phyloP scores from a whole-genome alignment of 2,329 filamentous ascomycete species.

The Phialocephala sp. region DNA sequence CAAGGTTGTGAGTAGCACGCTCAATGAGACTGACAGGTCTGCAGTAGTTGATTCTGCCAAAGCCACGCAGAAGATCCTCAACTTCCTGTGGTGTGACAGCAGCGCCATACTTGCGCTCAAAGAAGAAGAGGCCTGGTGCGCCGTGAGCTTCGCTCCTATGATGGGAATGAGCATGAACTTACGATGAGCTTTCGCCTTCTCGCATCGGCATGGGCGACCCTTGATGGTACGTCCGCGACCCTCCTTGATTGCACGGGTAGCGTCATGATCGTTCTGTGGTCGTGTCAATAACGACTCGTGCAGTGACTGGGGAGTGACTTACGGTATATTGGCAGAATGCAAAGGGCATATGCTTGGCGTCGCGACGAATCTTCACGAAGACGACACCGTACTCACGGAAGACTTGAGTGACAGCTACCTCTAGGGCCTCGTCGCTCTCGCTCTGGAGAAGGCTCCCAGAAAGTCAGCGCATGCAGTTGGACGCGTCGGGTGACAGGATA shows the following conservation, averaged over 20 bases:
- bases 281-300: conserved; percentile 36
- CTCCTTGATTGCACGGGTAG: conserved; percentile 52
- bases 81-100: conserved; percentile 52
- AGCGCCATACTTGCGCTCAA: conserved; percentile 49
- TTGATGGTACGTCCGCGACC: conserved; percentile 57
- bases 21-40: conserved; percentile 36
- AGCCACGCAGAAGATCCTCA: conserved; percentile 47
- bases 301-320: conserved; percentile 40
- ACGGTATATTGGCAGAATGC: conserved; percentile 69
- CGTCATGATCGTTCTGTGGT: conserved; percentile 54
- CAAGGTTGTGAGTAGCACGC: conserved; percentile 38
- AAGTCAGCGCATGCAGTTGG: conserved; percentile 3
- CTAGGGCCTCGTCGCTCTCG: conserved; percentile 56
- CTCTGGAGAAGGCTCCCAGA: conserved; percentile 55
- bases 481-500: conserved; percentile 23
- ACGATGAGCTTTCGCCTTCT: conserved; percentile 65
- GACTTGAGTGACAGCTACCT: conserved; percentile 55
- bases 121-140: conserved; percentile 54
- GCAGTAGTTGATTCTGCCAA: conserved; percentile 50
- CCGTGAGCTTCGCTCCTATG: conserved; percentile 14
- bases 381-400: conserved; percentile 62
- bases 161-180: conserved; percentile 39
- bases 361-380: conserved; percentile 68
- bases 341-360: conserved; percentile 64
- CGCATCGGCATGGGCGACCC: conserved; percentile 63